These are phyloP conservation scores for Nymphaea colorata DNA, from an alignment of 164 flowering plant genomes.

Conservation along the genomic window DNA sequence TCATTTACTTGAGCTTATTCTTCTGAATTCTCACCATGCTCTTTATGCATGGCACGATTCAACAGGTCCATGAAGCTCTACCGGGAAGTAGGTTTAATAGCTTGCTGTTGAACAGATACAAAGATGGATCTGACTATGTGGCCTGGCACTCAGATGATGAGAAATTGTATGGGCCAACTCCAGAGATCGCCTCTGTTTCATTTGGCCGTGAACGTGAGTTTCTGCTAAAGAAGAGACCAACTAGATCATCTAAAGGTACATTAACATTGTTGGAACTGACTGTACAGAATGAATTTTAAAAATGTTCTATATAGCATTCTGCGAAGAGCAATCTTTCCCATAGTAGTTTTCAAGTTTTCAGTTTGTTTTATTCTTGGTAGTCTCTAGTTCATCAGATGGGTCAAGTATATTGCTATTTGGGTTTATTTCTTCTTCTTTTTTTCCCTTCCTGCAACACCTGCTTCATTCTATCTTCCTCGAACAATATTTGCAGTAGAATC, in stretches of 20 bases:
- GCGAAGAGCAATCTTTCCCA: too few species aligned
- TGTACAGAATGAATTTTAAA: neutral
- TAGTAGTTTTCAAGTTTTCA: too few species aligned
- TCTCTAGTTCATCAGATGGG: too few species aligned
- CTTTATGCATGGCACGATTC: neutral
- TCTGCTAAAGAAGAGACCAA: constrained; percentile 52
- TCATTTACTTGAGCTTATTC: too few species aligned
- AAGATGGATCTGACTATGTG: constrained; percentile 74
- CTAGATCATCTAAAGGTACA: constrained; percentile 30
- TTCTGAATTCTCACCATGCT: too few species aligned
- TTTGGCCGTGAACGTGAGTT: constrained; percentile 93
- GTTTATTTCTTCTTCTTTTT: too few species aligned
- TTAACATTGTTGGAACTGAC: neutral
- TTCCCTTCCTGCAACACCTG: neutral
- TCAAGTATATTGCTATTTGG: too few species aligned
- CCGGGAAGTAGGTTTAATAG: constrained; percentile 85
- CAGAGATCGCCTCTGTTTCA: constrained; percentile 81
- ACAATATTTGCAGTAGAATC: neutral
- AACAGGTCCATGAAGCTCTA: constrained; percentile 65
- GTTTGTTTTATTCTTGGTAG: too few species aligned
- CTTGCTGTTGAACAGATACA: constrained; percentile 77
- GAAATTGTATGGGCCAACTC: constrained; percentile 75
- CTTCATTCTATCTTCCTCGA: neutral
- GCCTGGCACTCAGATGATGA: constrained; percentile 98
- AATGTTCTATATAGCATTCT: neutral